Base-by-base conservation (phyloP, 768 basidiomycete genomes). In the Hebeloma cylindrosporum region DNA sequence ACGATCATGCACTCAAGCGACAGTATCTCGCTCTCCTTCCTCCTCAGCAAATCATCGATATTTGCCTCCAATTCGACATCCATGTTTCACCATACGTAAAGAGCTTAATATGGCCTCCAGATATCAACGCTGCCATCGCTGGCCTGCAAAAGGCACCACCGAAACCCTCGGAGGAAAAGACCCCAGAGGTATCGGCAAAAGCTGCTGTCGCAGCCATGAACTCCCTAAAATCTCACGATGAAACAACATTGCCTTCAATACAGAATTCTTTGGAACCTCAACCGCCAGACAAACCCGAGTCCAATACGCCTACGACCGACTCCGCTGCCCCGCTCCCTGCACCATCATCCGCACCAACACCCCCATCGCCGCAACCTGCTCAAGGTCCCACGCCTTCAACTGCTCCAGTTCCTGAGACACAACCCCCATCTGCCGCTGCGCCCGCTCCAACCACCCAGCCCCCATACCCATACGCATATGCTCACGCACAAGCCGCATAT, bases 21-120 rank as follows among this genome's bases (percentile, higher is more conserved):
- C 76, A 78, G 50, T 91, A 90, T 67, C 71, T 91, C 31, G 71
- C 74, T 17, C 72, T 87, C 16, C 72, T 91, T 6, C 75, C 81
- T 17, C 78, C 75, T 16, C 73, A 77, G 33, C 85, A 89, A 65
- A 75, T 90, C 58, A 86, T 90, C 59, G 88, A 88, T 54, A 80
- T 90, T 56, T 89, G 85, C 60, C 71, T 90, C 48, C 73, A 75
- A 27, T 82, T 86, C 56, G 84, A 89, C 55, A 60, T 79, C 7
- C 76, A 88, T 69, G 80, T 82, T 10, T 80, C 85, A 9, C 67
- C 74, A 28, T 82, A 83, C 50, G 60, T 85, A 40, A 82, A 78
- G 62, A 71, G 70, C 44, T 68, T 79, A n/a, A 66, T 89, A 63
- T 89, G 87, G 87, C 87, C 87, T 8, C 63, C 69, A 25, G 83